Conservation (phyloP, 768 basidiomycete species). For the Daedaleopsis sinensis region DNA sequence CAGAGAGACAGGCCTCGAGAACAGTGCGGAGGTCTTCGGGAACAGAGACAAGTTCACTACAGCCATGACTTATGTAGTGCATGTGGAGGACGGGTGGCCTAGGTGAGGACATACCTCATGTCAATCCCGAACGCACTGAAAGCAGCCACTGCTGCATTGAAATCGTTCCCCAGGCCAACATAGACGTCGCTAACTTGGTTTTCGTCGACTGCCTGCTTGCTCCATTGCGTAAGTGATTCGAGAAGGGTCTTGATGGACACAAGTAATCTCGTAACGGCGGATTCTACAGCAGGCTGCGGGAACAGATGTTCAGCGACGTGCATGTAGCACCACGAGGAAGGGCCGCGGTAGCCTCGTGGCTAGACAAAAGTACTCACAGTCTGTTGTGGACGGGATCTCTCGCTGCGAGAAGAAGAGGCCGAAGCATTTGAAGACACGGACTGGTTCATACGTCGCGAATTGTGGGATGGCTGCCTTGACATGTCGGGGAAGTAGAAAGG, state of each 20-base stretch:
- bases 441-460: constrained; percentile 22
- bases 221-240: constrained; percentile 88
- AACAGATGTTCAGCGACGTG: neutral
- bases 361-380: constrained; percentile 9
- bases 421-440: constrained; percentile 22
- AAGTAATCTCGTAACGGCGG: constrained; percentile 87
- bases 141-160: constrained; percentile 90
- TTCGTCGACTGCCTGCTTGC: constrained; percentile 70
- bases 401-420: constrained; percentile 18
- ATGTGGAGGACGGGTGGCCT: constrained; percentile 14
- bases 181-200: constrained; percentile 93
- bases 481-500: neutral
- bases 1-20: constrained; percentile 89
- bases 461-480: constrained; percentile 15
- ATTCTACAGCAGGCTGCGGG: constrained; percentile 79
- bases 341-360: neutral
- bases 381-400: constrained; percentile 14
- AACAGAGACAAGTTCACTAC: constrained; percentile 83
- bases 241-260: constrained; percentile 96
- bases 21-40: constrained; percentile 88
- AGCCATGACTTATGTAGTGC: neutral
- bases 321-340: too few relatives aligned
- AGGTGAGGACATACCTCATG: constrained; percentile 79
- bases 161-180: constrained; percentile 95
- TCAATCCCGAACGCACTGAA: constrained; percentile 85